Conservation (phyloP, 2,329 filamentous ascomycete species). For the Claviceps spartinae region DNA sequence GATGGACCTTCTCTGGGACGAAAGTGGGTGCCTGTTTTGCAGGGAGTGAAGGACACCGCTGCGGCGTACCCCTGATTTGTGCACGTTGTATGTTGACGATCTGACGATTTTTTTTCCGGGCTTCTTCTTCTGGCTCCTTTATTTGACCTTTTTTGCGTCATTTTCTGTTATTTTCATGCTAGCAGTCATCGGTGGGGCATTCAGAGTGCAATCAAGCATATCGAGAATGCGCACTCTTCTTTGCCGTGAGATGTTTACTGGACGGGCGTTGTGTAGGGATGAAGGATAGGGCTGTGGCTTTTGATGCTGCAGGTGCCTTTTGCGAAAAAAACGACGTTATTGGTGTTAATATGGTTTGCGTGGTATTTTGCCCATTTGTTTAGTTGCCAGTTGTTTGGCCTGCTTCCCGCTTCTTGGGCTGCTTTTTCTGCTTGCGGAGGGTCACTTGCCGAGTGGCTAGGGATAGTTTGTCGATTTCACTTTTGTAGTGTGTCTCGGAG, state of each 20-base stretch:
- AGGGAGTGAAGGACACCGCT: constrained; percentile 10
- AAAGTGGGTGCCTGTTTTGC: constrained; percentile 28
- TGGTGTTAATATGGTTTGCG: neutral
- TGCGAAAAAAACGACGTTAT: neutral
- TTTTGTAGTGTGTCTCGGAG: neutral
- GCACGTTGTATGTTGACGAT: neutral
- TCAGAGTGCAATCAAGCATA: neutral
- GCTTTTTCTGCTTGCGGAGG: neutral
- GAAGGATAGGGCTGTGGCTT: too few species aligned
- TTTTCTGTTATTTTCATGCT: neutral
- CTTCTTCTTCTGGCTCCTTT: neutral
- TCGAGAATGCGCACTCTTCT: too few species aligned
- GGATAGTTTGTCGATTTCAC: neutral
- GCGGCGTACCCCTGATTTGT: constrained; percentile 19
- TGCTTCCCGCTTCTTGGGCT: neutral
- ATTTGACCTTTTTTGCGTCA: neutral
- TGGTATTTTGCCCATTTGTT: too few species aligned
- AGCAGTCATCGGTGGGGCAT: neutral
- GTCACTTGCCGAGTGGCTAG: neutral
- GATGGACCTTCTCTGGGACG: constrained; percentile 30
- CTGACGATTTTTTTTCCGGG: constrained; percentile 3
- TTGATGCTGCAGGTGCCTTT: too few species aligned
- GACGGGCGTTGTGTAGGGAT: too few species aligned
- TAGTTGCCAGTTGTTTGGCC: too few species aligned
- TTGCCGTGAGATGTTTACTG: too few species aligned